Evolutionary conservation across 208 protist species (phyloP).

Genomic region (Naegleria lovaniensis): DNA sequence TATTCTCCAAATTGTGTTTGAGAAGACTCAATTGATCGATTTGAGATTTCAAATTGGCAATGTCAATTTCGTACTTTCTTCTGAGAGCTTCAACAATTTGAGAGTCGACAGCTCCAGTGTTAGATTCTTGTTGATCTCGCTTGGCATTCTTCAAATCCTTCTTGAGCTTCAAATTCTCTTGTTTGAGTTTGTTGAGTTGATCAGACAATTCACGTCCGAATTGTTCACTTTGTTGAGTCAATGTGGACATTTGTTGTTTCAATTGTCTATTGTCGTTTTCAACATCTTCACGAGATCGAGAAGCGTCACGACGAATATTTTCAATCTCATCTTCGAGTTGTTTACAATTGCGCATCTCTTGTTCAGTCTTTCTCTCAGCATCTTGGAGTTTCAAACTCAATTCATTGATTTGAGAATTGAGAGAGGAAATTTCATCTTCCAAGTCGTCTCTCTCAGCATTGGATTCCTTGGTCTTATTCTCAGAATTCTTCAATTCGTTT

Average conservation of each 20-base stretch:
- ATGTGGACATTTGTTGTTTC: background rate
- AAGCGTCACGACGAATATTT: background rate
- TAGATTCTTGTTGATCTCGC: background rate
- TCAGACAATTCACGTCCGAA: background rate
- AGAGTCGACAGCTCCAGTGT: background rate
- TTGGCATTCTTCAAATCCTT: background rate
- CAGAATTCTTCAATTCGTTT: background rate
- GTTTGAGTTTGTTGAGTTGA: background rate
- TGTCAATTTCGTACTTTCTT: constrained; percentile 28
- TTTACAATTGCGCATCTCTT: background rate
- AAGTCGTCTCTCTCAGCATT: background rate
- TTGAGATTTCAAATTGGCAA: background rate
- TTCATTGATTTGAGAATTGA: background rate
- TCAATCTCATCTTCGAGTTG: constrained; percentile 8
- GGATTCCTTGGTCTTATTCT: background rate
- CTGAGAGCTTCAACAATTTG: background rate
- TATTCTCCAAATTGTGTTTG: background rate
- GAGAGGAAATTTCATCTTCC: background rate
- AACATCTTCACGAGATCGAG: background rate
- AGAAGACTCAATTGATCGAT: background rate
- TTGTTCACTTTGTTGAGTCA: background rate
- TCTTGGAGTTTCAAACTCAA: background rate
- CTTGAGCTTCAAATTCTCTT: background rate
- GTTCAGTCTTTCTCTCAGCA: background rate
- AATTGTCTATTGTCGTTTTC: background rate